Conservation (phyloP, 2,329 filamentous ascomycete species). For the Penicillium sp. region DNA sequence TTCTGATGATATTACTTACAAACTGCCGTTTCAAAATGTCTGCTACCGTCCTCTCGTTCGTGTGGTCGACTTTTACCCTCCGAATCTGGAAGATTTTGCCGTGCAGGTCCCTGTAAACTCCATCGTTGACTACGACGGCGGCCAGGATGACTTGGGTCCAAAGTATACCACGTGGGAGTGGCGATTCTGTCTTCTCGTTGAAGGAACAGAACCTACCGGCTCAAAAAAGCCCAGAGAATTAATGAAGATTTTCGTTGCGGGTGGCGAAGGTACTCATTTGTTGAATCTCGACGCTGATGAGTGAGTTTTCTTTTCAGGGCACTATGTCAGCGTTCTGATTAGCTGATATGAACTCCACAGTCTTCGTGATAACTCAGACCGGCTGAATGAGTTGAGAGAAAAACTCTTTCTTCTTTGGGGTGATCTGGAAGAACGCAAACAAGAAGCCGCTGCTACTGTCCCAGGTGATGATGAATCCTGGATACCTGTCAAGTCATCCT, state of each 20-base stretch:
- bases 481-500: slow-evolving; percentile 44
- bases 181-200: slow-evolving; percentile 78
- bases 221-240: slow-evolving; percentile 47
- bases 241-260: slow-evolving; percentile 72
- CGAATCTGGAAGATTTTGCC: slow-evolving; percentile 72
- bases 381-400: slow-evolving; percentile 64
- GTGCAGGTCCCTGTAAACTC: slow-evolving; percentile 56
- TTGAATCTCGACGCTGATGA: slow-evolving; percentile 59
- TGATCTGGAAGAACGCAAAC: slow-evolving; percentile 74
- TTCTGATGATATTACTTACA: slow-evolving; percentile 48
- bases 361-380: slow-evolving; percentile 58
- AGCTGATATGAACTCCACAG: slow-evolving; percentile 38
- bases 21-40: slow-evolving; percentile 73
- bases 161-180: slow-evolving; percentile 69
- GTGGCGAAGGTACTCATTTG: slow-evolving; percentile 59
- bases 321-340: neutral
- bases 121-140: slow-evolving; percentile 34
- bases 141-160: slow-evolving; percentile 33
- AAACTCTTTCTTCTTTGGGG: slow-evolving; percentile 83
- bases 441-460: slow-evolving; percentile 31
- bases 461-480: slow-evolving; percentile 19
- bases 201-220: slow-evolving; percentile 61
- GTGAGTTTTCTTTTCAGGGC: slow-evolving; percentile 45
- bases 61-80: slow-evolving; percentile 81
- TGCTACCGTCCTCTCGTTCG: slow-evolving; percentile 72